Evolutionary conservation across 768 basidiomycete genomes (phyloP).

Genomic region (Mycena rosella): DNA sequence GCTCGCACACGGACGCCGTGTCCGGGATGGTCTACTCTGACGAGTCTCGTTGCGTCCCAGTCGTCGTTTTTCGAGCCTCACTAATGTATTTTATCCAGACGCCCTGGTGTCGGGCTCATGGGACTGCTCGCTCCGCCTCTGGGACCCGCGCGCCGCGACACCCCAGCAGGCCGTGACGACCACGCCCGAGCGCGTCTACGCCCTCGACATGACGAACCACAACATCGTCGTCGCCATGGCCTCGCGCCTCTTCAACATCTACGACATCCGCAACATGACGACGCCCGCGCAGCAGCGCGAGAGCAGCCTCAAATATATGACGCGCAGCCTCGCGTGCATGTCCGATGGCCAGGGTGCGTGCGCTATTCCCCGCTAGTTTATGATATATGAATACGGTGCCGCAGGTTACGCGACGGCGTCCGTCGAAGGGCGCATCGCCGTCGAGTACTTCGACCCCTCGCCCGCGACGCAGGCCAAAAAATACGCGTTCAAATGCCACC

Average conservation of each 20-base stretch:
- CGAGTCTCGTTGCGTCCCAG: constrained; percentile 64
- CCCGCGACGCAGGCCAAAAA: constrained; percentile 82
- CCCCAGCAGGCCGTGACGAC: constrained; percentile 70
- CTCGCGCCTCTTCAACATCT: constrained; percentile 90
- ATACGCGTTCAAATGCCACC: constrained; percentile 98
- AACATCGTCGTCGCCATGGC: constrained; percentile 95
- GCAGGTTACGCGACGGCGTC: constrained; percentile 93
- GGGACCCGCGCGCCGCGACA: constrained; percentile 79
- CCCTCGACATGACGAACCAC: constrained; percentile 82
- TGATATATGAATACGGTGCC: background rate
- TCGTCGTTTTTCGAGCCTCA: background rate
- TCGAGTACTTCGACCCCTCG: constrained; percentile 94
- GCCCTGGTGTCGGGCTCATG: constrained; percentile 88
- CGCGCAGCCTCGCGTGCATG: constrained; percentile 92
- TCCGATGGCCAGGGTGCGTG: constrained; percentile 85
- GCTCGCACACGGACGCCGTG: constrained; percentile 85
- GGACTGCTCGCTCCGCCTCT: constrained; percentile 91
- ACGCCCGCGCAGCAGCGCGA: constrained; percentile 85
- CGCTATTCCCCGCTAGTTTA: constrained; percentile 1
- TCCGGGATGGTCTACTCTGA: constrained; percentile 80
- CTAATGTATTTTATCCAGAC: constrained; percentile 56
- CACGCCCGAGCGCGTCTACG: constrained; percentile 89
- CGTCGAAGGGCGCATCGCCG: constrained; percentile 96
- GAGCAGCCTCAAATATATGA: constrained; percentile 96
- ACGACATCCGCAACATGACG: constrained; percentile 85